Evolutionary conservation across 257 asterid species (phyloP).

Genomic region (Solanum sejunctum): DNA sequence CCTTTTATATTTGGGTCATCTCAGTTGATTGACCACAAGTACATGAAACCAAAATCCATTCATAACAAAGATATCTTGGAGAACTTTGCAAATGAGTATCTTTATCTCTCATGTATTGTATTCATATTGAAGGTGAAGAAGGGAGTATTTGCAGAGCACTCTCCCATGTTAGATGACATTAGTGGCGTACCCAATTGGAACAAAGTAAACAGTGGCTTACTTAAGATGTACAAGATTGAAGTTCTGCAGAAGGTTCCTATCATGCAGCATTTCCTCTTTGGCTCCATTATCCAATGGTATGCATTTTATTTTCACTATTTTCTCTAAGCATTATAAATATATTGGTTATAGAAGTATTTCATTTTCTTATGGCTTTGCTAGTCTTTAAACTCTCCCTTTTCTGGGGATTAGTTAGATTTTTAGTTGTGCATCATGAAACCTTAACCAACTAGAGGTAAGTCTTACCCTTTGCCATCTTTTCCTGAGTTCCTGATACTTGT

Average conservation of each 20-base stretch:
- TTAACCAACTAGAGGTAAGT: not conserved
- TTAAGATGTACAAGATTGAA: conserved; percentile 89
- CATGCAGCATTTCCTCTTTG: conserved; percentile 94
- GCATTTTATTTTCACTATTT: conserved; percentile 2
- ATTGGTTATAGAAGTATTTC: not conserved
- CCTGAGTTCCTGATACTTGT: not conserved
- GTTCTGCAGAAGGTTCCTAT: conserved; percentile 93
- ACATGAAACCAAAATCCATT: conserved; percentile 94
- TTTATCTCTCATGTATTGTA: conserved; percentile 66
- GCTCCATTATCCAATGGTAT: conserved; percentile 83
- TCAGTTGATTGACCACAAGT: conserved; percentile 86
- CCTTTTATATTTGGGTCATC: conserved; percentile 88
- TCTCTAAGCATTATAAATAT: not conserved
- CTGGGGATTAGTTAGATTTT: not conserved
- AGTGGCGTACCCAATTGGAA: conserved; percentile 90
- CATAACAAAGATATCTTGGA: conserved; percentile 86
- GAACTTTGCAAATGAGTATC: conserved; percentile 60
- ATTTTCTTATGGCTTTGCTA: not conserved
- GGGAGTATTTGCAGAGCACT: conserved; percentile 91
- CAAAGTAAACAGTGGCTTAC: conserved; percentile 82
- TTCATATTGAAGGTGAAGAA: conserved; percentile 85
- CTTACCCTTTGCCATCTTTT: not conserved
- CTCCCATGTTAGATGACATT: conserved; percentile 93
- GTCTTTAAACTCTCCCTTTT: not conserved
- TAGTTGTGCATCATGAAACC: not conserved